Percentiles rank a stretch among this genome's conserved stretches.
Conservation (phyloP, 108 stramenopile species). For the Bacterosira constricta region DNA sequence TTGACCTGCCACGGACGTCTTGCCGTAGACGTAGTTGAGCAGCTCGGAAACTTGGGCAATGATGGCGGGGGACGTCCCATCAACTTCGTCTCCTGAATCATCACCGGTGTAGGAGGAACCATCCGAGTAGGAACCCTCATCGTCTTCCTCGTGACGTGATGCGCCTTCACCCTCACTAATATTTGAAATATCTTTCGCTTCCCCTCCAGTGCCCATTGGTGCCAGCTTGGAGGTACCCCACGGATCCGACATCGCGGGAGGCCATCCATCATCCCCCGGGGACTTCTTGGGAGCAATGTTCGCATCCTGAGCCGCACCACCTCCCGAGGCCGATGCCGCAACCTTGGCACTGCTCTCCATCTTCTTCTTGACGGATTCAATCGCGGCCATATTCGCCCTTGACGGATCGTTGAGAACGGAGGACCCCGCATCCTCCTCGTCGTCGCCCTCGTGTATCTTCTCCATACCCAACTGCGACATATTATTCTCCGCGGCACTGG, state of each 20-base stretch:
- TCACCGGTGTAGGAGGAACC: conserved; percentile 60
- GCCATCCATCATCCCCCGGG: conserved; percentile 44
- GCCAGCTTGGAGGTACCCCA: conserved; percentile 30
- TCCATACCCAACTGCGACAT: conserved; percentile 37
- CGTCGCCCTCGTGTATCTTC: conserved; percentile 45
- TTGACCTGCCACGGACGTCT: conserved; percentile 89
- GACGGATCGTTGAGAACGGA: conserved; percentile 44
- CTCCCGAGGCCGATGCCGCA: conserved; percentile 34
- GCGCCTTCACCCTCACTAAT: conserved; percentile 12
- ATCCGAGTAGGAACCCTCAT: conserved; percentile 56
- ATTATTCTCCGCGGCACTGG: conserved; percentile 3
- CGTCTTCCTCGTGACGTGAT: conserved; percentile 34
- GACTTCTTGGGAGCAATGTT: neutral
- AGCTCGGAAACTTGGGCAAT: conserved; percentile 93
- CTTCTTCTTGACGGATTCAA: conserved; percentile 66
- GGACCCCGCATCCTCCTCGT: conserved; percentile 31
- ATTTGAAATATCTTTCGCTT: conserved; percentile 1
- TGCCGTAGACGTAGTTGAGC: conserved; percentile 89
- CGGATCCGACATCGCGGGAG: conserved; percentile 48
- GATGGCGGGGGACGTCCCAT: conserved; percentile 88
- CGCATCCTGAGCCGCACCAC: no score
- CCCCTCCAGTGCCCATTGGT: conserved; percentile 37
- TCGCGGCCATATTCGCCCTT: conserved; percentile 44
- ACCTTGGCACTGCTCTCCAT: conserved; percentile 52
- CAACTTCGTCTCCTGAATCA: conserved; percentile 52